A percentile compares a stretch with the other conserved stretches of the same genome.
phyloP scores from a whole-genome alignment of 2,329 filamentous ascomycete genomes.

The Ophiostoma australiae region DNA sequence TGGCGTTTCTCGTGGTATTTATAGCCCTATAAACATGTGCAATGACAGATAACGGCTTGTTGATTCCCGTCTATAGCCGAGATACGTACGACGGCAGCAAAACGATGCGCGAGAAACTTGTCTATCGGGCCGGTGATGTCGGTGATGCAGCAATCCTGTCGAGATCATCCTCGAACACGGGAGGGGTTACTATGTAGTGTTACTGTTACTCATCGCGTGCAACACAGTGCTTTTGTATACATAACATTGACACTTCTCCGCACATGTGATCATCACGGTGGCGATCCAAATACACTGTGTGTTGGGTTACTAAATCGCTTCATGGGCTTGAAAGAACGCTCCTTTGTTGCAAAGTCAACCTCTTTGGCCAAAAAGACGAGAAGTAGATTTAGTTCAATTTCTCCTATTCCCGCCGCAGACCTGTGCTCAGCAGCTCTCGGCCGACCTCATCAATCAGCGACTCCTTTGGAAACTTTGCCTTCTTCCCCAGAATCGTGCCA shows the following conservation, averaged over 20 bases:
- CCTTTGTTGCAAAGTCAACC: background rate
- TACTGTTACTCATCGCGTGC: background rate
- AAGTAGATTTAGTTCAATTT: background rate
- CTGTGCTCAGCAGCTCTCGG: slow-evolving; percentile 47
- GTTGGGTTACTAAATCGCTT: background rate
- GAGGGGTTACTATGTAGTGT: background rate
- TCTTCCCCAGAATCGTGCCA: slow-evolving; percentile 57
- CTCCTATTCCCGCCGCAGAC: slow-evolving; percentile 33
- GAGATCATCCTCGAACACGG: background rate
- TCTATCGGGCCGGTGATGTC: background rate
- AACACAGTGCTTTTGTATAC: background rate
- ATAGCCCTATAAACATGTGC: background rate
- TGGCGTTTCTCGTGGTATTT: background rate
- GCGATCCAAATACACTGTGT: background rate
- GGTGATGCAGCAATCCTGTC: background rate
- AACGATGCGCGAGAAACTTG: background rate
- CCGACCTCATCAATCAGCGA: slow-evolving; percentile 54
- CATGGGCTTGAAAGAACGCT: background rate
- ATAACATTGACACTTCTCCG: background rate
- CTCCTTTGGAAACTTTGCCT: slow-evolving; percentile 51
- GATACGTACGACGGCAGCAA: background rate
- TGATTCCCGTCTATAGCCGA: background rate
- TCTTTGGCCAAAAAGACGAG: background rate
- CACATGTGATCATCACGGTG: background rate
- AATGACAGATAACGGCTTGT: background rate